Evolutionary conservation across 805 yeast genomes (phyloP).

Genomic region (Isabelozyma rhagii): DNA sequence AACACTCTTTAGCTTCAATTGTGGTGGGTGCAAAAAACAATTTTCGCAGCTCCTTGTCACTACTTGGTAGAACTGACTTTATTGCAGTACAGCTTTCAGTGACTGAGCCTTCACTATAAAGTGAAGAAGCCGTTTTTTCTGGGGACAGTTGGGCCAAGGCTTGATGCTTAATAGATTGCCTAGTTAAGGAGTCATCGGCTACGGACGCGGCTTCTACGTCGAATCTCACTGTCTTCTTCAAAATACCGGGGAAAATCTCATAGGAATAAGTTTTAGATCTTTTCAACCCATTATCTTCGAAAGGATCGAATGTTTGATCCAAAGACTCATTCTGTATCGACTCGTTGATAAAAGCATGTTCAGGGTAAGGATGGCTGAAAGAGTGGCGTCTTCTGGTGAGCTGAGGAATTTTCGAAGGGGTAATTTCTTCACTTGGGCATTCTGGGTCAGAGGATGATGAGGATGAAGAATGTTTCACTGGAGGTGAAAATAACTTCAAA

Average conservation of each 20-base stretch:
- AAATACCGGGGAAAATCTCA: not conserved
- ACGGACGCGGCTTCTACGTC: not conserved
- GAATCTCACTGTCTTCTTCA: not conserved
- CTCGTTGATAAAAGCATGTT: not conserved
- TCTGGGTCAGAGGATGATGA: not conserved
- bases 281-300: not conserved
- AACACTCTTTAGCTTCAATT: not conserved
- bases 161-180: not conserved
- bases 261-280: not conserved
- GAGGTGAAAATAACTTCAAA: not conserved
- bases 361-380: not conserved
- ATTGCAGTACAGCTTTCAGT: too few relatives aligned
- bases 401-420: not conserved
- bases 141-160: not conserved
- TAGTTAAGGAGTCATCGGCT: too few relatives aligned
- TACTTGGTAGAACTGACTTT: too few relatives aligned
- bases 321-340: not conserved
- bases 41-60: too few relatives aligned
- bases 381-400: not conserved
- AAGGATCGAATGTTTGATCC: not conserved
- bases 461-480: not conserved
- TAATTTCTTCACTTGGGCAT: not conserved
- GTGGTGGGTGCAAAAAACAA: not conserved
- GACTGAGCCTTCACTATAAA: not conserved
- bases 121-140: not conserved